Evolutionary conservation across 352 stramenopile species (phyloP), one percentile per base, ranked within the genome.

Genomic region (Phytophthora sp.): DNA sequence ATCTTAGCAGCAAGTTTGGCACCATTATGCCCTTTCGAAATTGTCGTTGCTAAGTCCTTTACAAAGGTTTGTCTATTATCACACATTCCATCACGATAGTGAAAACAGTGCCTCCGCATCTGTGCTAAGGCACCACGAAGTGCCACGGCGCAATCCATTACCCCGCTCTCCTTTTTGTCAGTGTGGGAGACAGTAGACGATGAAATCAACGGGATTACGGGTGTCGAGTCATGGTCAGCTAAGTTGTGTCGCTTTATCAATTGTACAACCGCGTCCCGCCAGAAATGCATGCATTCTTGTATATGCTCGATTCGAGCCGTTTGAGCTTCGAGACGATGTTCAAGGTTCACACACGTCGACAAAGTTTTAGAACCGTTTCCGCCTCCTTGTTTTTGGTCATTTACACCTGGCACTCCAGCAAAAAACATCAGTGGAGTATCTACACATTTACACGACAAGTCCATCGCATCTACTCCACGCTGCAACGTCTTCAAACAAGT

Each of bases 281-380:
- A 74, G 24, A 62, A 24, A 54, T 51, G 53, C 27, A 58, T 46
- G 41, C 55, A 65, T 28, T 70, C 57, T 26, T 73, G 63, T 15
- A 67, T 17, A 34, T 74, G 68, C 23, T 64, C 53, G 8, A 76
- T 24, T 18, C 64, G 38, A 27, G 57, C 43, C 18, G 42, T 26
- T 27, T 76, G 68, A 2, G 52, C 52, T 56, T 76, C 51, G 12
- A 76, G 58, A 17, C 34, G 52, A 31, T 76, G 68, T 4, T 76
- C 63, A 18, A 74, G 43, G 28, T 67, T 44, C 38, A 69, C 57
- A 58, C 68, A 76, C 23, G 27, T 63, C 39, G 34, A 24, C 28
- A 39, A 30, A 24, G 26, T 45, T 15, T 13, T 20, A 45, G 10
- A 50, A 20, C 34, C 37, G n/a, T 23, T 10, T 46, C n/a, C 15